phyloP scores from a whole-genome alignment of 1,284 basidiomycete species.

The Ceraceosorus guamensis region DNA sequence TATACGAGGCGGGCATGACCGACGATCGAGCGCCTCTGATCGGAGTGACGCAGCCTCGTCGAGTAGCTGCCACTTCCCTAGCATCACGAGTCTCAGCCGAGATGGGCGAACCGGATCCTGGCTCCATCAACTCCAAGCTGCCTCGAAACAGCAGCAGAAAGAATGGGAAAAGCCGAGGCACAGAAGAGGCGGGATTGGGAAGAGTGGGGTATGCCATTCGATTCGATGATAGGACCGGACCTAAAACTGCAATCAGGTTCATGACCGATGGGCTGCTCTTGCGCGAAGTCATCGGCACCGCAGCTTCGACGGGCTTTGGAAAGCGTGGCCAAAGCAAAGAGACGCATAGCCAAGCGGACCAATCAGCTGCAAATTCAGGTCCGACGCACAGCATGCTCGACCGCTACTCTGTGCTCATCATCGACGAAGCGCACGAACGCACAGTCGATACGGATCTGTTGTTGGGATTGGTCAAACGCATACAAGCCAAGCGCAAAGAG shows the following conservation, averaged over 20 bases:
- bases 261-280: constrained; percentile 95
- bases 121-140: constrained; percentile 3
- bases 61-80: constrained; percentile 87
- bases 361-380: background rate
- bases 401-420: constrained; percentile 78
- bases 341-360: background rate
- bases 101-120: constrained; percentile 55
- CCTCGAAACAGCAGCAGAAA: background rate
- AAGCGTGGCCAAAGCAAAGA: background rate
- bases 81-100: constrained; percentile 82
- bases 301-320: too few relatives aligned
- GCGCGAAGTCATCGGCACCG: constrained; percentile 66
- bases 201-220: constrained; percentile 89
- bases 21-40: constrained; percentile 52
- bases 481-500: constrained; percentile 54
- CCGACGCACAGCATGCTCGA: constrained; percentile 55
- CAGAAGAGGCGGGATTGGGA: constrained; percentile 10
- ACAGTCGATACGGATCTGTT: constrained; percentile 89
- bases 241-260: constrained; percentile 75
- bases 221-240: constrained; percentile 75
- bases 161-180: background rate
- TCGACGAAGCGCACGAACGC: constrained; percentile 96
- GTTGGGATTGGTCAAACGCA: constrained; percentile 73
- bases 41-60: constrained; percentile 73
- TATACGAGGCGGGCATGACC: constrained; percentile 61